These are phyloP conservation scores for Trypethelium eluteriae DNA, from an alignment of 495 filamentous ascomycete genomes.

Conservation along the genomic window DNA sequence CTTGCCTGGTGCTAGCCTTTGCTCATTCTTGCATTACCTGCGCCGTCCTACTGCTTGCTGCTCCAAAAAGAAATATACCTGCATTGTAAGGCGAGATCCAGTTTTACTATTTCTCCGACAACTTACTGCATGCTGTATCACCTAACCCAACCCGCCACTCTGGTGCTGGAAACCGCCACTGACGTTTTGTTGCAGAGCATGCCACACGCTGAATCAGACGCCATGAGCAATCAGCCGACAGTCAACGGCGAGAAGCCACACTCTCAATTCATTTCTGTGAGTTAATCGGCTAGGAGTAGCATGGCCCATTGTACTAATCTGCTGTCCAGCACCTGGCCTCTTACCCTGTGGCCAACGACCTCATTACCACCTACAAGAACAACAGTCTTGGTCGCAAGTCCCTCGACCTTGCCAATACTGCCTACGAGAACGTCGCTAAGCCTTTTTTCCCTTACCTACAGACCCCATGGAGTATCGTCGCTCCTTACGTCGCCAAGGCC, in stretches of 20 bases:
- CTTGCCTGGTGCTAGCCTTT: neutral
- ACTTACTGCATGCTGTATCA: neutral
- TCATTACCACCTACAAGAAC: slow-evolving; percentile 65
- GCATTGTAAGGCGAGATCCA: neutral
- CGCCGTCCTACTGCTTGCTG: neutral
- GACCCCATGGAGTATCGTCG: slow-evolving; percentile 66
- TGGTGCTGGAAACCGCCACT: neutral
- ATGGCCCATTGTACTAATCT: neutral
- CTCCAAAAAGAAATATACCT: neutral
- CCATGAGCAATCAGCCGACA: slow-evolving; percentile 23
- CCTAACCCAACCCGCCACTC: neutral
- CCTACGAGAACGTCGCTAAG: slow-evolving; percentile 58
- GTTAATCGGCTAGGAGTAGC: slow-evolving; percentile 22
- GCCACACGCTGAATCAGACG: slow-evolving; percentile 38
- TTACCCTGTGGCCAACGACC: slow-evolving; percentile 78
- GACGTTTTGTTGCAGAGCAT: slow-evolving; percentile 20
- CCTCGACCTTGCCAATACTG: slow-evolving; percentile 58
- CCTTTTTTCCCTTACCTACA: slow-evolving; percentile 71
- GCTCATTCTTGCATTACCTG: neutral
- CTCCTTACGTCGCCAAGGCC: slow-evolving; percentile 74
- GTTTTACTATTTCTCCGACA: neutral
- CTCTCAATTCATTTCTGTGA: slow-evolving; percentile 61
- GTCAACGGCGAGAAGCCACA: slow-evolving; percentile 63
- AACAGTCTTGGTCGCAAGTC: slow-evolving; percentile 76
- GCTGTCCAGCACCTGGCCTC: slow-evolving; percentile 63